Conservation (phyloP, 2,329 filamentous ascomycete genomes). For the Exophiala lecanii-corni region DNA sequence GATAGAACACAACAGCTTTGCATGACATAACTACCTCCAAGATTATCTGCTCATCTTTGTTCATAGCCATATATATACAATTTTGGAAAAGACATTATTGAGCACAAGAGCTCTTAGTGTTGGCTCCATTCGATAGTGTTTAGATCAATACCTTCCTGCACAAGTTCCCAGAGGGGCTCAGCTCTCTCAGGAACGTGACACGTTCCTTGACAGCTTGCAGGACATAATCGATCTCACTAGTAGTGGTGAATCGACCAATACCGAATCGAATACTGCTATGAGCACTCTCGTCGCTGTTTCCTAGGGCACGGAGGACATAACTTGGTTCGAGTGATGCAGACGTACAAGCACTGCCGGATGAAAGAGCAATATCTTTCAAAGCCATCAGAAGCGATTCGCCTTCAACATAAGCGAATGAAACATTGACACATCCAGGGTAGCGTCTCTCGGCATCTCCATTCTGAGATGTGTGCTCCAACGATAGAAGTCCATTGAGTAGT, state of each 20-base stretch:
- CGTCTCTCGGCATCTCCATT: conserved; percentile 80
- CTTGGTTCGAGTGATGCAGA: conserved; percentile 94
- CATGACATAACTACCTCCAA: no score
- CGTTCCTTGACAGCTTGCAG: conserved; percentile 87
- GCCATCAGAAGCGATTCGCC: conserved; percentile 98
- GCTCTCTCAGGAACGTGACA: conserved; percentile 86
- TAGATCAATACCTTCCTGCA: conserved; percentile 92
- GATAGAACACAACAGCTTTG: no score
- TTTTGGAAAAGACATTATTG: no score
- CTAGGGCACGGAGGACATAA: conserved; percentile 89
- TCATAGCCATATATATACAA: background rate
- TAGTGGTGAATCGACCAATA: conserved; percentile 94
- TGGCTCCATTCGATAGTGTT: conserved; percentile 98
- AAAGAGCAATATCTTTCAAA: conserved; percentile 93
- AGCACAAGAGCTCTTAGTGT: conserved; percentile 55
- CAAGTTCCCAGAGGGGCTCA: conserved; percentile 94
- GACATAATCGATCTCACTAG: conserved; percentile 94
- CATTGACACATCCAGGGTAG: conserved; percentile 96
- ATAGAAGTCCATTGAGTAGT: conserved; percentile 73
- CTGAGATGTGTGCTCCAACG: conserved; percentile 85
- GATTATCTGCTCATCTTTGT: no score
- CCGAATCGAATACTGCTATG: conserved; percentile 98
- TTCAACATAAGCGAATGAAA: conserved; percentile 97
- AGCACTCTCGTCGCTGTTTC: conserved; percentile 94
- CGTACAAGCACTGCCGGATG: conserved; percentile 93